A percentile compares a stretch with the other conserved stretches of the same genome.
phyloP scores from a whole-genome alignment of 78 protist species.

The Dictyostelium firmibasis region DNA sequence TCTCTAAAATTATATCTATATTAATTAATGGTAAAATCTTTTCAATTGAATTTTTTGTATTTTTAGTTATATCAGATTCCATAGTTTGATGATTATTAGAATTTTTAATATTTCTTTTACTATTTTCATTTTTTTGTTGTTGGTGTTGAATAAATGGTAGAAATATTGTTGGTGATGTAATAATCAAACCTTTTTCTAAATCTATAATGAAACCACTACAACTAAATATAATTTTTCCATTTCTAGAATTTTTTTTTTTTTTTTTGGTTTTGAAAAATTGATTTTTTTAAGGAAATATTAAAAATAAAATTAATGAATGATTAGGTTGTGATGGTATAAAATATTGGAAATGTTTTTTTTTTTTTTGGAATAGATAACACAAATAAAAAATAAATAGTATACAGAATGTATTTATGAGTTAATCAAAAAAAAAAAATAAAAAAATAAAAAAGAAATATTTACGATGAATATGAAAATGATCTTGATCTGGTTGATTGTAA shows the following conservation, averaged over 20 bases:
- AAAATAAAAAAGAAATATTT: neutral
- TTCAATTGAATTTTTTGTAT: neutral
- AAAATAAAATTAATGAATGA: neutral
- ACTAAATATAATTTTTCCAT: constrained; percentile 59
- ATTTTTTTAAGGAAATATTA: neutral
- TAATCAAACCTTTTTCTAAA: constrained; percentile 40
- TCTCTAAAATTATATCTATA: constrained; percentile 7
- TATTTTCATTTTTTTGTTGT: neutral
- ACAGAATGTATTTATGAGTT: too few species aligned
- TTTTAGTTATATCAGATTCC: neutral
- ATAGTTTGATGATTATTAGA: too few species aligned
- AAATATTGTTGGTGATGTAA: constrained; percentile 53
- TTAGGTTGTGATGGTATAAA: too few species aligned
- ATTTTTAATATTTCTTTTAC: neutral
- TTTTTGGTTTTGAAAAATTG: neutral
- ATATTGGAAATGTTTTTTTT: neutral
- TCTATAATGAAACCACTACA: constrained; percentile 73
- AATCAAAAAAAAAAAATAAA: too few species aligned
- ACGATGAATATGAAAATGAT: constrained; percentile 63
- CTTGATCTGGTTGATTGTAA: neutral
- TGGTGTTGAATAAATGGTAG: constrained; percentile 36
- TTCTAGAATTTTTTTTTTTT: neutral
- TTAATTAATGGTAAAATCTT: neutral
- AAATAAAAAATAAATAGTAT: too few species aligned
- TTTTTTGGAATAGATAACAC: neutral